Percentiles rank a stretch among this genome's conserved stretches.
Conservation (phyloP, 192 early-diverging fungal species). For the Rhizophagus clarus region DNA sequence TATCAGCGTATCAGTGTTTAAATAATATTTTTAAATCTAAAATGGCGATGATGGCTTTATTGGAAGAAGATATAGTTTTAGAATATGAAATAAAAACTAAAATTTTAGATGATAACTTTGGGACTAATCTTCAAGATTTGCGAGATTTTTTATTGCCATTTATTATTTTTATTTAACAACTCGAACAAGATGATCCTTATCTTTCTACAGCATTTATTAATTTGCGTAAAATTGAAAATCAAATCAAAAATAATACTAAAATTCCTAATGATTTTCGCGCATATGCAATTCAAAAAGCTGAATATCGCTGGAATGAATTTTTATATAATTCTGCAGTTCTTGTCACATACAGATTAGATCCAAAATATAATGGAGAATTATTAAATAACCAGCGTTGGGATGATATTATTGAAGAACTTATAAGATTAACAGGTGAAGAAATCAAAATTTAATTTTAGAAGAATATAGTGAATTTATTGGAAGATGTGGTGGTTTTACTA, state of each 20-base stretch:
- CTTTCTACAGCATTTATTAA: neutral
- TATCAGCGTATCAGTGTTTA: neutral
- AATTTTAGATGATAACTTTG: neutral
- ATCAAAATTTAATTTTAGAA: neutral
- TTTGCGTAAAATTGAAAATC: neutral
- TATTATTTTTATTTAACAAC: neutral
- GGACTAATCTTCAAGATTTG: neutral
- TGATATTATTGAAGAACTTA: neutral
- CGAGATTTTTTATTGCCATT: neutral
- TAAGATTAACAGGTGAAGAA: neutral
- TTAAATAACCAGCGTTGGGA: neutral
- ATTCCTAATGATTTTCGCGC: neutral
- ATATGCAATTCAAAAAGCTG: neutral
- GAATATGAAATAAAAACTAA: neutral
- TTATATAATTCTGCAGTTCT: neutral
- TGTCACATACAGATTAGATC: neutral
- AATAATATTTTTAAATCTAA: neutral
- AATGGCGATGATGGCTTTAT: neutral
- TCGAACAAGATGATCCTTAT: neutral
- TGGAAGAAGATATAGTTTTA: neutral
- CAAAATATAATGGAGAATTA: neutral
- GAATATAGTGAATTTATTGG: neutral
- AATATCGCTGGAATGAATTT: neutral
- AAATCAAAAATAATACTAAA: neutral
- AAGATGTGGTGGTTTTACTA: neutral